Conservation (phyloP, 257 asterid species). For the Penstemon barbatus region DNA sequence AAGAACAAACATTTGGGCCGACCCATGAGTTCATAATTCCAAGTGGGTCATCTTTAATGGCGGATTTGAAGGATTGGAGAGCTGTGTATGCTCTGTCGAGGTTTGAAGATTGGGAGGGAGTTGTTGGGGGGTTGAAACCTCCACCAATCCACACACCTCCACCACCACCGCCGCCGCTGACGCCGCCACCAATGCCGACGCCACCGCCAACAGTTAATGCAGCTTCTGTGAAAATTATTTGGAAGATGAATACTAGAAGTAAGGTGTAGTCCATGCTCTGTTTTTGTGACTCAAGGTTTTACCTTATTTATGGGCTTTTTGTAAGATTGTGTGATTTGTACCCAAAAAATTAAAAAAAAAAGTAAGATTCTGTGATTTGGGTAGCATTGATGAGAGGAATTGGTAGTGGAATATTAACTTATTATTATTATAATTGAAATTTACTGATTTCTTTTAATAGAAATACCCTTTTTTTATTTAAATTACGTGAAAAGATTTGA, state of each 20-base stretch:
- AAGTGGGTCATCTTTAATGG: constrained; percentile 66
- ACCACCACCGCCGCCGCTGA: too few species aligned
- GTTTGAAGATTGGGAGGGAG: constrained; percentile 30
- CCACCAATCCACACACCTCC: constrained; percentile 32
- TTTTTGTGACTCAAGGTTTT: constrained; percentile 21
- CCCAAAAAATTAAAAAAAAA: too few species aligned
- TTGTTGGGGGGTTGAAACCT: constrained; percentile 31
- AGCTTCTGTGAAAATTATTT: constrained; percentile 32
- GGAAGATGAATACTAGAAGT: constrained; percentile 39
- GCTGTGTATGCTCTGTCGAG: constrained; percentile 52
- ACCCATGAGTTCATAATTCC: constrained; percentile 59
- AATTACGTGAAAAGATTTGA: too few species aligned
- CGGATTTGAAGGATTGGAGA: constrained; percentile 88
- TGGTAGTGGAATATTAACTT: constrained; percentile 10
- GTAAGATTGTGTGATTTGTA: constrained; percentile 27
- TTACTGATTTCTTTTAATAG: background rate
- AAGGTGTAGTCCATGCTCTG: constrained; percentile 39
- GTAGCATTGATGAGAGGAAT: constrained; percentile 51
- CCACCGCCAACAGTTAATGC: constrained; percentile 46
- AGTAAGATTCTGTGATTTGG: constrained; percentile 29
- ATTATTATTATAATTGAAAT: background rate
- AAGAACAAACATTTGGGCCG: constrained; percentile 66
- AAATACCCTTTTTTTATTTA: background rate
- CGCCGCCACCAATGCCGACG: constrained; percentile 25
- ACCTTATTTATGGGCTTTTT: constrained; percentile 23